Conservation (phyloP, 164 flowering plant species). For the Tinospora cordifolia region DNA sequence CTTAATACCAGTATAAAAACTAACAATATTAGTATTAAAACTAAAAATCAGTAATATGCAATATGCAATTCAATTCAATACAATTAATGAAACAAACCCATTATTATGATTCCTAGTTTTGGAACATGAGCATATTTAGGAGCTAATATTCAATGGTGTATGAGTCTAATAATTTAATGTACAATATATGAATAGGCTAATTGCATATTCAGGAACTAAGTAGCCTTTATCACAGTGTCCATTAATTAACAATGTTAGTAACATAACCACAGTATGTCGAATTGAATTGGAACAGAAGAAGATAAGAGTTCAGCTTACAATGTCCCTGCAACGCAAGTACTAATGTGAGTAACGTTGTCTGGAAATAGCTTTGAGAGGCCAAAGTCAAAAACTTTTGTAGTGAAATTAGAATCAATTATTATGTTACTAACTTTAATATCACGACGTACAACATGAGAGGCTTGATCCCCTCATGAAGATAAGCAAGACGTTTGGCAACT, state of each 20-base stretch:
- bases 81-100: too few relatives aligned
- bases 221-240: slow-evolving; percentile 41
- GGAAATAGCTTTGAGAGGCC: too few relatives aligned
- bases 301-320: slow-evolving; percentile 36
- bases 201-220: slow-evolving; percentile 64
- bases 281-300: neutral
- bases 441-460: slow-evolving; percentile 50
- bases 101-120: too few relatives aligned
- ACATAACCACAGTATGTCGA: neutral
- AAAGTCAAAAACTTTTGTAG: slow-evolving; percentile 50
- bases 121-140: too few relatives aligned
- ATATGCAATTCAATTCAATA: too few relatives aligned
- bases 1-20: too few relatives aligned
- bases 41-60: too few relatives aligned
- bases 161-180: too few relatives aligned
- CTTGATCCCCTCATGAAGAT: slow-evolving; percentile 50
- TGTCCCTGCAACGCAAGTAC: slow-evolving; percentile 69
- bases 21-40: too few relatives aligned
- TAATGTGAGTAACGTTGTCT: slow-evolving; percentile 34
- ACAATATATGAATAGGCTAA: too few relatives aligned
- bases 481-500: slow-evolving; percentile 41
- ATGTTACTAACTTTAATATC: slow-evolving; percentile 61
- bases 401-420: slow-evolving; percentile 48
- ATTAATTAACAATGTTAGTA: slow-evolving; percentile 9
- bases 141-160: too few relatives aligned